phyloP scores from a whole-genome alignment of 805 yeast species.

The Candida pini region DNA sequence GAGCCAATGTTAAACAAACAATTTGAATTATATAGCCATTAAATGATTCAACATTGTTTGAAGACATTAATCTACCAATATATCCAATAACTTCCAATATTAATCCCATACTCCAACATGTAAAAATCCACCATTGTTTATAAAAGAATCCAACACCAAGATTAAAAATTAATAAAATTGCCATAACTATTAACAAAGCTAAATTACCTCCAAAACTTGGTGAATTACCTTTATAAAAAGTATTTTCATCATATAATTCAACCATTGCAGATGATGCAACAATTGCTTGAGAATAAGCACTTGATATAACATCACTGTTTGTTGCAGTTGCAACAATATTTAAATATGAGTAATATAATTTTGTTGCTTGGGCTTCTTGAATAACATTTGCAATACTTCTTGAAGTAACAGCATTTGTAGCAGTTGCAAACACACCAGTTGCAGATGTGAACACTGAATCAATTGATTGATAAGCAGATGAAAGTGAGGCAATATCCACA shows the following conservation, averaged over 20 bases:
- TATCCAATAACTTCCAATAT: constrained; percentile 66
- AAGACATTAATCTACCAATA: constrained; percentile 49
- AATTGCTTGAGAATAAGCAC: constrained; percentile 16
- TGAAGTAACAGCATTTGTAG: constrained; percentile 5
- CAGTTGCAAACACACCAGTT: constrained; percentile 12
- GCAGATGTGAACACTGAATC: constrained; percentile 9
- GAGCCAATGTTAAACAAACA: constrained; percentile 67
- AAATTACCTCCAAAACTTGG: constrained; percentile 58
- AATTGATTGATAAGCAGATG: constrained; percentile 9
- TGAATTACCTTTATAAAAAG: constrained; percentile 33
- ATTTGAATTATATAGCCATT: constrained; percentile 57
- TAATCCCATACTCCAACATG: constrained; percentile 51
- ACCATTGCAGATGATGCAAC: constrained; percentile 18
- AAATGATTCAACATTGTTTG: constrained; percentile 27
- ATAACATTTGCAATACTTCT: constrained; percentile 4
- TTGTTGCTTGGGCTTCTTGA: constrained; percentile 22
- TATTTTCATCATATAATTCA: constrained; percentile 9
- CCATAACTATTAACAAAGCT: constrained; percentile 50
- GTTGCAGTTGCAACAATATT: constrained; percentile 23
- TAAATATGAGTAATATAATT: constrained; percentile 21
- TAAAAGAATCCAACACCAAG: constrained; percentile 36
- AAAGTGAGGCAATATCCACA: too few relatives aligned
- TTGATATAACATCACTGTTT: constrained; percentile 5
- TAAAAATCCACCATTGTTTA: constrained; percentile 63
- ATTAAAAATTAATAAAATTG: constrained; percentile 39